A percentile compares a stretch with the other conserved stretches of the same genome.
These are phyloP conservation scores for Phytophthora cajani DNA, from an alignment of 352 stramenopile species.

Conservation along the genomic window DNA sequence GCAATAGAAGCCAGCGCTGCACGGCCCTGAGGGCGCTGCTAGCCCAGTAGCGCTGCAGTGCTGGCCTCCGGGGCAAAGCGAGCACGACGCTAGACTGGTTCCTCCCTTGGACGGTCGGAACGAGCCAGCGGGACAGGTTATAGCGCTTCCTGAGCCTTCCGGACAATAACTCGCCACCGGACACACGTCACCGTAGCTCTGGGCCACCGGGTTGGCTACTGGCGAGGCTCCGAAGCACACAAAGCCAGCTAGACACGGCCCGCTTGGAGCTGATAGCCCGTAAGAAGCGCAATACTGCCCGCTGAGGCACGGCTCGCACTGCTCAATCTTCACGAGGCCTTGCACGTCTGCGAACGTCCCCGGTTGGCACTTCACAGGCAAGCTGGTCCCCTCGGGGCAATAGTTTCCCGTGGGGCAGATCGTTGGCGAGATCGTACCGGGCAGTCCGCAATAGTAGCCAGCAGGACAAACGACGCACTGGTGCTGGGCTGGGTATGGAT, in stretches of 20 bases:
- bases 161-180: slow-evolving; percentile 81
- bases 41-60: slow-evolving; percentile 61
- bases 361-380: slow-evolving; percentile 68
- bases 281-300: slow-evolving; percentile 92
- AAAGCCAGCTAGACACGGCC: slow-evolving; percentile 68
- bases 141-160: slow-evolving; percentile 49
- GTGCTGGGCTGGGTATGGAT: slow-evolving; percentile 57
- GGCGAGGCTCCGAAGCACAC: slow-evolving; percentile 63
- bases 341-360: slow-evolving; percentile 64
- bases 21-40: slow-evolving; percentile 59
- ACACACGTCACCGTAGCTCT: slow-evolving; percentile 66
- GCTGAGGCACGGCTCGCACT: slow-evolving; percentile 83
- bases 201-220: slow-evolving; percentile 58
- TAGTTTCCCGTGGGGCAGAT: slow-evolving; percentile 74
- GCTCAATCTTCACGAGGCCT: slow-evolving; percentile 64
- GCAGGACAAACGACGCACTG: slow-evolving; percentile 71
- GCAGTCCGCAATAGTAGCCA: slow-evolving; percentile 73
- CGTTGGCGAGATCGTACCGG: slow-evolving; percentile 54
- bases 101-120: slow-evolving; percentile 60
- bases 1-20: slow-evolving; percentile 88
- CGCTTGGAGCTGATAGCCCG: slow-evolving; percentile 56
- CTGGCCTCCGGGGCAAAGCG: slow-evolving; percentile 63
- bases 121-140: slow-evolving; percentile 69
- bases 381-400: slow-evolving; percentile 58
- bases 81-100: slow-evolving; percentile 67